These are phyloP conservation scores for Eleusine indica DNA, from an alignment of 176 grass and related monocot genomes.

Conservation along the genomic window DNA sequence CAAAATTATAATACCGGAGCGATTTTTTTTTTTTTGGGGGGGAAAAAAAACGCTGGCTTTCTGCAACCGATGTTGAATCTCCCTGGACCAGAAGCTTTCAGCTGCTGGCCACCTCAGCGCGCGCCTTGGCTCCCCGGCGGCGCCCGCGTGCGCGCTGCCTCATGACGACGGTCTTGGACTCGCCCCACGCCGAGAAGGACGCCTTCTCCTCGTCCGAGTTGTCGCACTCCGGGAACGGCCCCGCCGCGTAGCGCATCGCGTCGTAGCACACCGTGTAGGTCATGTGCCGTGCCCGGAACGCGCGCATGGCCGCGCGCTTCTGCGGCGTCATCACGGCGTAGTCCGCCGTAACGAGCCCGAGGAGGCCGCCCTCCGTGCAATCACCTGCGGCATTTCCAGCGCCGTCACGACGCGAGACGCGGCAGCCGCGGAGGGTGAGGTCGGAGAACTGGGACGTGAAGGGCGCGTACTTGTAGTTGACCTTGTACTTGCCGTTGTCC, in stretches of 20 bases:
- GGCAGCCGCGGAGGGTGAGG: constrained; percentile 52
- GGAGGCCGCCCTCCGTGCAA: constrained; percentile 12
- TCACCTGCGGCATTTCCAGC: too few relatives aligned
- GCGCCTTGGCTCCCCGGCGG: constrained; percentile 32
- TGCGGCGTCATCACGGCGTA: constrained; percentile 64
- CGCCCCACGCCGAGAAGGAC: constrained; percentile 72
- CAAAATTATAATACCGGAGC: background rate
- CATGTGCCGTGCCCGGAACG: constrained; percentile 63
- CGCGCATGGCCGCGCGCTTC: constrained; percentile 76
- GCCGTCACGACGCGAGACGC: background rate
- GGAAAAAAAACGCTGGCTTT: too few relatives aligned
- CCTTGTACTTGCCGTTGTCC: constrained; percentile 79
- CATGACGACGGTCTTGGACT: constrained; percentile 72
- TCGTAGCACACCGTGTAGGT: constrained; percentile 89
- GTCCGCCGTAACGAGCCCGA: constrained; percentile 55
- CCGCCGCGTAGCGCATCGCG: constrained; percentile 57
- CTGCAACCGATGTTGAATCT: too few relatives aligned
- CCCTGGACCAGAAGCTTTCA: background rate
- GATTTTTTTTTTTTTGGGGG: background rate
- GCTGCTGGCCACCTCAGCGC: constrained; percentile 32
- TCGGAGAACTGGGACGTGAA: constrained; percentile 62
- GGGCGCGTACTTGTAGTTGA: constrained; percentile 85
- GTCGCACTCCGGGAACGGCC: constrained; percentile 78
- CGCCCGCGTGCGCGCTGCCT: constrained; percentile 46
- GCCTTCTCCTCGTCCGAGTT: constrained; percentile 61